Percentiles rank a stretch among this genome's conserved stretches.
These are phyloP conservation scores for Suzukiozyma palmioleophila DNA, from an alignment of 1,139 yeast species.

Conservation along the genomic window DNA sequence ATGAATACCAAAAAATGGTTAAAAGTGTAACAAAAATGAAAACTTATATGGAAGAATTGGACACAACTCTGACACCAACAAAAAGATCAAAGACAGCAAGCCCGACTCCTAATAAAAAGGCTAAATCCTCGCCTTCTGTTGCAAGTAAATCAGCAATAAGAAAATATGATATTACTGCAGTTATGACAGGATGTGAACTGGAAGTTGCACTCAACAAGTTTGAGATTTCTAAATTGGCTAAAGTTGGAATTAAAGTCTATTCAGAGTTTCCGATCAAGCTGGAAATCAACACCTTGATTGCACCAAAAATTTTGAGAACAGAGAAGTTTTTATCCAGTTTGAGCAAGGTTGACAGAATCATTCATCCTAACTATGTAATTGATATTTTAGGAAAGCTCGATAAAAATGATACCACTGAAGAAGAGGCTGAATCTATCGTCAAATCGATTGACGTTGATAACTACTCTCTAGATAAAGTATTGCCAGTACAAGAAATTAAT, in stretches of 20 bases:
- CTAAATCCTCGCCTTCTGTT: neutral
- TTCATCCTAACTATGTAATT: constrained; percentile 45
- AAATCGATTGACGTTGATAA: constrained; percentile 25
- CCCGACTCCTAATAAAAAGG: constrained; percentile 3
- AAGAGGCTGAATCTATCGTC: constrained; percentile 5
- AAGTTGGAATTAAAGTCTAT: constrained; percentile 39
- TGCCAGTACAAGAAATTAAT: constrained; percentile 24
- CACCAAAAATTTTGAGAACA: constrained; percentile 78
- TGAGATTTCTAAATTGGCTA: constrained; percentile 22
- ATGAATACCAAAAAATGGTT: constrained; percentile 48
- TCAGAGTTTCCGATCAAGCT: constrained; percentile 24
- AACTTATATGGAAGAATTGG: constrained; percentile 32
- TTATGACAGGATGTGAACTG: constrained; percentile 63
- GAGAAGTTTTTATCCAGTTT: constrained; percentile 67
- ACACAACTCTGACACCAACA: constrained; percentile 10
- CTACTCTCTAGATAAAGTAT: constrained; percentile 33
- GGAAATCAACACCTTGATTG: constrained; percentile 49
- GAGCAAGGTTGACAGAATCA: constrained; percentile 31
- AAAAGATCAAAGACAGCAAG: constrained; percentile 7
- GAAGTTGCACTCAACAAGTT: constrained; percentile 34
- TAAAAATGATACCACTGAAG: neutral
- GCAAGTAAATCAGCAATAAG: neutral
- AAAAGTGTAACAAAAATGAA: constrained; percentile 40
- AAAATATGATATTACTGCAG: constrained; percentile 30
- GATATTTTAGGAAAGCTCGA: constrained; percentile 29